Conservation (phyloP, 106 monocot genomes). For the Dendrobium nobile region DNA sequence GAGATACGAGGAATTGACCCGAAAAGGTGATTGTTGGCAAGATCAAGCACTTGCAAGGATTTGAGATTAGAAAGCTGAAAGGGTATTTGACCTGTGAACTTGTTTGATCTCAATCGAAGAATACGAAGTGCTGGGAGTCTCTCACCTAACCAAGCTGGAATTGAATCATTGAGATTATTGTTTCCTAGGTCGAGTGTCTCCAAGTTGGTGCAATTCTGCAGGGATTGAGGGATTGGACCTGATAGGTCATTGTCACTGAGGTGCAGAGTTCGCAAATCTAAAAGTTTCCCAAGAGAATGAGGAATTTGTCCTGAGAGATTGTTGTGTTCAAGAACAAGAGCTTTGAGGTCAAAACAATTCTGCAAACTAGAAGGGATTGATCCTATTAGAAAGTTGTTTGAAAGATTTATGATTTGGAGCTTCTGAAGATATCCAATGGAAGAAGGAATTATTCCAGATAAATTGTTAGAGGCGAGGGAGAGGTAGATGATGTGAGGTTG, state of each 20-base stretch:
- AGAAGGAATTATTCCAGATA: conserved; percentile 9
- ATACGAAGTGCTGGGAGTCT: neutral
- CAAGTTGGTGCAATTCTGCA: conserved; percentile 3
- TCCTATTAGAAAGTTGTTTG: neutral
- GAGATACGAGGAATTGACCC: neutral
- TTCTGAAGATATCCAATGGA: conserved; percentile 27
- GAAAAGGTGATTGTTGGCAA: neutral
- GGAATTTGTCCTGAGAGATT: conserved; percentile 1
- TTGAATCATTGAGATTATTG: conserved; percentile 1
- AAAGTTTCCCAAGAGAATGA: neutral
- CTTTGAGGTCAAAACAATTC: conserved; percentile 5
- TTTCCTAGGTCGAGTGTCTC: conserved; percentile 9
- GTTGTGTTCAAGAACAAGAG: conserved; percentile 12
- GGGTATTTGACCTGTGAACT: conserved; percentile 1
- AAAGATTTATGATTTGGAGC: conserved; percentile 24
- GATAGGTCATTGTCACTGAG: conserved; percentile 5
- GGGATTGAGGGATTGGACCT: conserved; percentile 4
- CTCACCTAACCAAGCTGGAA: conserved; percentile 13
- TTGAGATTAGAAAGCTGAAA: neutral
- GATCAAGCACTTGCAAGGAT: conserved; percentile 2
- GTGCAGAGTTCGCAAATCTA: conserved; percentile 1
- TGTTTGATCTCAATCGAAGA: conserved; percentile 5
- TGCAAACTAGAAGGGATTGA: conserved; percentile 2
- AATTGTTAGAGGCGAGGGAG: conserved; percentile 28
- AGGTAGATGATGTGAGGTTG: conserved; percentile 21